Conservation (phyloP, 768 basidiomycete genomes). For the Pulveroboletus frians region DNA sequence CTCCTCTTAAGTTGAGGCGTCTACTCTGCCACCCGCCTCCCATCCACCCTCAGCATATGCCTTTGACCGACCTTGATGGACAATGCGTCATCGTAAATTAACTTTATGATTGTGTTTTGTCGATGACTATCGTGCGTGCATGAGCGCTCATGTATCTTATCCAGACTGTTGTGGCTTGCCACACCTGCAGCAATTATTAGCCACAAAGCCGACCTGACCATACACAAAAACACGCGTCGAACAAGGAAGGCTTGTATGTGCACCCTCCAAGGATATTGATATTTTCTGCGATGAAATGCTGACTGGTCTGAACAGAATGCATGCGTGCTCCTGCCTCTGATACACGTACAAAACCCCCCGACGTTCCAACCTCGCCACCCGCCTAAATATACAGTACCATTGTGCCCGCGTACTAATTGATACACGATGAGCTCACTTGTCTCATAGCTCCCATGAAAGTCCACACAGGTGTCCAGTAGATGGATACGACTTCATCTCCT, state of each 20-base stretch:
- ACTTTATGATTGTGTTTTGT: conserved; percentile 6
- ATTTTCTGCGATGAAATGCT: background rate
- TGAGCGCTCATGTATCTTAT: background rate
- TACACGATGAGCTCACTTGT: background rate
- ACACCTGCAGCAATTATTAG: conserved; percentile 14
- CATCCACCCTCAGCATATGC: background rate
- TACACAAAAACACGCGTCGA: conserved; percentile 23
- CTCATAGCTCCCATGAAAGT: conserved; percentile 7
- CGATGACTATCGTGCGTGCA: background rate
- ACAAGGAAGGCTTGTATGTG: conserved; percentile 25
- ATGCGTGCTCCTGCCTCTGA: conserved; percentile 14
- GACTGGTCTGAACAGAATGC: conserved; percentile 19
- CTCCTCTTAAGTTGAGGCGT: background rate
- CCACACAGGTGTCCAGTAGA: conserved; percentile 12
- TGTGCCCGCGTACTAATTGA: background rate
- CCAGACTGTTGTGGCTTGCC: conserved; percentile 11
- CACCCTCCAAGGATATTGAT: background rate
- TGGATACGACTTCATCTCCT: conserved; percentile 10
- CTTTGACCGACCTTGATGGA: background rate
- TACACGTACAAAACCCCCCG: conserved; percentile 25
- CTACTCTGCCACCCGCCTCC: too few species aligned
- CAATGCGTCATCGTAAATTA: background rate
- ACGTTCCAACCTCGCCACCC: conserved; percentile 23
- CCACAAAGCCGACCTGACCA: conserved; percentile 23
- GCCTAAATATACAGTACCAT: conserved; percentile 29